phyloP scores from a whole-genome alignment of 768 basidiomycete genomes.

The Chalciporus piperatus region DNA sequence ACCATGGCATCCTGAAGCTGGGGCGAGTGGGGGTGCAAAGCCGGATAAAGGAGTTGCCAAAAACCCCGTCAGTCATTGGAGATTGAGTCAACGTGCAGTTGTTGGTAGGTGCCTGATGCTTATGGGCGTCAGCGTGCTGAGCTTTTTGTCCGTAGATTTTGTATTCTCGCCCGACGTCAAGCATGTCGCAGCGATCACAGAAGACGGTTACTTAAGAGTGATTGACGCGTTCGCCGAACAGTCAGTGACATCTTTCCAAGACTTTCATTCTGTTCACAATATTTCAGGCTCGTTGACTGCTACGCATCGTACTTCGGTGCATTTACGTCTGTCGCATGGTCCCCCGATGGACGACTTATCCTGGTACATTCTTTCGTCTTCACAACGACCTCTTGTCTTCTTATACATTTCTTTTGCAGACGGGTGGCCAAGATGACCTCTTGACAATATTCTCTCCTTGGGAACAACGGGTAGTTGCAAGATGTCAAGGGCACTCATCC shows the following conservation, averaged over 20 bases:
- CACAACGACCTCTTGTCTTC: neutral
- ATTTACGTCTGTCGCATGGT: slow-evolving; percentile 89
- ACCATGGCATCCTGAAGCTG: slow-evolving; percentile 74
- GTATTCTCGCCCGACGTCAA: slow-evolving; percentile 93
- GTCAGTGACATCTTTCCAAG: slow-evolving; percentile 41
- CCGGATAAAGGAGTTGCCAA: slow-evolving; percentile 69
- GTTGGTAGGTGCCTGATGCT: slow-evolving; percentile 51
- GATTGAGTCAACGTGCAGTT: slow-evolving; percentile 66
- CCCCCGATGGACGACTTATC: slow-evolving; percentile 92
- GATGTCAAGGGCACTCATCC: slow-evolving; percentile 96
- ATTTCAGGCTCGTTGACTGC: slow-evolving; percentile 79
- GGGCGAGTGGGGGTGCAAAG: slow-evolving; percentile 30
- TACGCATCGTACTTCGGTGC: slow-evolving; percentile 95
- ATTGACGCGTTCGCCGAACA: slow-evolving; percentile 86
- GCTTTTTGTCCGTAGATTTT: slow-evolving; percentile 56
- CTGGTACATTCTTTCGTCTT: slow-evolving; percentile 43
- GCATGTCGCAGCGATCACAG: slow-evolving; percentile 85
- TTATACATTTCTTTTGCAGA: slow-evolving; percentile 42
- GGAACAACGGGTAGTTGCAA: slow-evolving; percentile 91
- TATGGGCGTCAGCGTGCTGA: neutral
- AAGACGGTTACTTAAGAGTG: slow-evolving; percentile 88
- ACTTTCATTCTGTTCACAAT: slow-evolving; percentile 2
- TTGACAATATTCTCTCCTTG: slow-evolving; percentile 92
- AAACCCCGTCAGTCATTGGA: slow-evolving; percentile 93
- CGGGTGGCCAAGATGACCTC: slow-evolving; percentile 96